phyloP scores from a whole-genome alignment of 495 filamentous ascomycete genomes.

The Penicillium desertorum region DNA sequence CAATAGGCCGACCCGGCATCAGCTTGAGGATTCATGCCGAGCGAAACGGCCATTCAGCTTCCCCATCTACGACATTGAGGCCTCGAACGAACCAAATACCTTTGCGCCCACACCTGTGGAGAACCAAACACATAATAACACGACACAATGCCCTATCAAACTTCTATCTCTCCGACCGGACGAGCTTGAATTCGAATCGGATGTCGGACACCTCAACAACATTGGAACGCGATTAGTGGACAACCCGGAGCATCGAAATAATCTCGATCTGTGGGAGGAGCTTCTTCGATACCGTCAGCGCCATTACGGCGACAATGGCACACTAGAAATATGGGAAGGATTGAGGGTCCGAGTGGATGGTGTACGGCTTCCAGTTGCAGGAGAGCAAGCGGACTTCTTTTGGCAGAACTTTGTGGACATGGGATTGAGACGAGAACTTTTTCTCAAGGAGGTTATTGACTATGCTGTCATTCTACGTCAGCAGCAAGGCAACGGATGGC shows the following conservation, averaged over 20 bases:
- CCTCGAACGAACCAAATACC: slow-evolving; percentile 4
- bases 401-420: slow-evolving; percentile 57
- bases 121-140: neutral
- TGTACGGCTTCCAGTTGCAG: slow-evolving; percentile 47
- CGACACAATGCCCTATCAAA: slow-evolving; percentile 6
- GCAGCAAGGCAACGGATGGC: slow-evolving; percentile 44
- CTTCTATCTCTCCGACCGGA: slow-evolving; percentile 31
- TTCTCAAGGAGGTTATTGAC: slow-evolving; percentile 50
- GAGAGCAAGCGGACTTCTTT: slow-evolving; percentile 50
- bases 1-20: neutral
- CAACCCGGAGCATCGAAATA: slow-evolving; percentile 40
- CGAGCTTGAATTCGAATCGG: slow-evolving; percentile 51
- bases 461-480: slow-evolving; percentile 58
- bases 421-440: slow-evolving; percentile 44
- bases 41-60: slow-evolving; percentile 30
- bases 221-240: slow-evolving; percentile 54
- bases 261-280: slow-evolving; percentile 65
- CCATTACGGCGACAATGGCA: slow-evolving; percentile 58
- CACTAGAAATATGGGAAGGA: slow-evolving; percentile 61
- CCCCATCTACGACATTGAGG: slow-evolving; percentile 33
- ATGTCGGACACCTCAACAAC: slow-evolving; percentile 44
- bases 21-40: slow-evolving; percentile 6
- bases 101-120: neutral
- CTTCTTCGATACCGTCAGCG: slow-evolving; percentile 62
- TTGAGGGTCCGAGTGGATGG: slow-evolving; percentile 48